Evolutionary conservation across 306 rosid genomes (phyloP).

Genomic region (Vigna hirtella): DNA sequence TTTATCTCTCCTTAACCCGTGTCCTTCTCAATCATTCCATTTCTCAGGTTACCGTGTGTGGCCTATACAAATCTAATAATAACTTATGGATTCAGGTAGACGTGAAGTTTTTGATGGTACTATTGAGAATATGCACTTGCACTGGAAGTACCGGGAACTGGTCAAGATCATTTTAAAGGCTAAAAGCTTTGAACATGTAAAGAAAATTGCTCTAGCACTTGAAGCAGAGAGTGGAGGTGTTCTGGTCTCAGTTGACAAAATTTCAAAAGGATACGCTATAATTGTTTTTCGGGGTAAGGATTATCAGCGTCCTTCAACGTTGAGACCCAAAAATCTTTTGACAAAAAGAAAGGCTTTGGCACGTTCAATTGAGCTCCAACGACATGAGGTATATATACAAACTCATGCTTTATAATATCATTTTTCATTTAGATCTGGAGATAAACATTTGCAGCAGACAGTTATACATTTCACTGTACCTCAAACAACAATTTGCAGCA

Average conservation of each 20-base stretch:
- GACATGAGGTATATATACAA: constrained; percentile 73
- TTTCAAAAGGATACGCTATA: constrained; percentile 82
- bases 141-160: constrained; percentile 96
- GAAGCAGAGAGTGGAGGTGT: constrained; percentile 99
- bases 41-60: neutral
- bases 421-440: constrained; percentile 29
- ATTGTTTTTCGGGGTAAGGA: constrained; percentile 85
- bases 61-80: constrained; percentile 45
- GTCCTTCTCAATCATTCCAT: constrained; percentile 7
- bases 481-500: constrained; percentile 21
- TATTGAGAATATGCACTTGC: constrained; percentile 98
- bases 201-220: constrained; percentile 83
- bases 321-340: constrained; percentile 96
- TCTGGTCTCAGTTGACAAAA: constrained; percentile 88
- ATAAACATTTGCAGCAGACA: constrained; percentile 6
- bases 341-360: constrained; percentile 97
- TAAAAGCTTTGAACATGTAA: constrained; percentile 80
- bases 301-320: constrained; percentile 76
- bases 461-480: constrained; percentile 7
- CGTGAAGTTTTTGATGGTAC: constrained; percentile 99
- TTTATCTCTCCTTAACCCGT: neutral
- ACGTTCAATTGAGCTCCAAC: constrained; percentile 93
- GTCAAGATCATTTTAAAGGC: constrained; percentile 86
- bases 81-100: constrained; percentile 70
- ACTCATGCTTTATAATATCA: constrained; percentile 13